These are phyloP conservation scores for Ailanthus altissimus DNA, from an alignment of 345 rosid species.

Conservation along the genomic window DNA sequence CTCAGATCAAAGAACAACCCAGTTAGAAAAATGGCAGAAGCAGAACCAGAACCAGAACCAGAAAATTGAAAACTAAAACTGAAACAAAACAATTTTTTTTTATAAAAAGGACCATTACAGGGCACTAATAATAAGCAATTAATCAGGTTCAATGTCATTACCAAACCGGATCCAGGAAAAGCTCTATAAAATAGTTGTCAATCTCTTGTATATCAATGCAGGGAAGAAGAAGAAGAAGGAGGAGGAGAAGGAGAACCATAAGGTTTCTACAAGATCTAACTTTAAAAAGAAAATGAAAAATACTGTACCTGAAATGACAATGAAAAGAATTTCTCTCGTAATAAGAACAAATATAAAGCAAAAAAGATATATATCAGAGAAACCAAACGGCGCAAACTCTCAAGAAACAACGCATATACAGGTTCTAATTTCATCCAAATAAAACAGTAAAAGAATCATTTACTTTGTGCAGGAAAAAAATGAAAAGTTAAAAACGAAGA, in stretches of 20 bases:
- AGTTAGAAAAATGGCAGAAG: conserved; percentile 8
- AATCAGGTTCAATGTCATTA: background rate
- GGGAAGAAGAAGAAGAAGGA: background rate
- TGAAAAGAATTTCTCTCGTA: conserved; percentile 14
- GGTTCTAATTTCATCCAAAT: conserved; percentile 24
- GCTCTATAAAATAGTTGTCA: background rate
- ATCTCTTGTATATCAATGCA: background rate
- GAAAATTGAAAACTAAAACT: background rate
- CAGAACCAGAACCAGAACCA: background rate
- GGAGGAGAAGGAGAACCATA: background rate
- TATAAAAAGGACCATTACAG: too few species aligned
- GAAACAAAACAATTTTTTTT: too few species aligned
- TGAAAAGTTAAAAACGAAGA: conserved; percentile 20
- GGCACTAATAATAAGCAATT: background rate
- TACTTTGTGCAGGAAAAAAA: conserved; percentile 22
- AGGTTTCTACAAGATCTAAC: conserved; percentile 18
- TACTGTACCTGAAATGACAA: conserved; percentile 28
- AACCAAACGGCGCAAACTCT: conserved; percentile 32
- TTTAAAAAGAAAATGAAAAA: background rate
- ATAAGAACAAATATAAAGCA: conserved; percentile 8
- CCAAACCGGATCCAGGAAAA: background rate
- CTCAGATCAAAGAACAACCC: conserved; percentile 18
- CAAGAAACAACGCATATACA: conserved; percentile 4
- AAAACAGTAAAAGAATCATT: conserved; percentile 28
- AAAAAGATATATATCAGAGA: conserved; percentile 12